A percentile compares a stretch with the other conserved stretches of the same genome.
These are phyloP conservation scores for Pinus tabuliformis DNA, from an alignment of 75 land plant genomes.

Conservation along the genomic window DNA sequence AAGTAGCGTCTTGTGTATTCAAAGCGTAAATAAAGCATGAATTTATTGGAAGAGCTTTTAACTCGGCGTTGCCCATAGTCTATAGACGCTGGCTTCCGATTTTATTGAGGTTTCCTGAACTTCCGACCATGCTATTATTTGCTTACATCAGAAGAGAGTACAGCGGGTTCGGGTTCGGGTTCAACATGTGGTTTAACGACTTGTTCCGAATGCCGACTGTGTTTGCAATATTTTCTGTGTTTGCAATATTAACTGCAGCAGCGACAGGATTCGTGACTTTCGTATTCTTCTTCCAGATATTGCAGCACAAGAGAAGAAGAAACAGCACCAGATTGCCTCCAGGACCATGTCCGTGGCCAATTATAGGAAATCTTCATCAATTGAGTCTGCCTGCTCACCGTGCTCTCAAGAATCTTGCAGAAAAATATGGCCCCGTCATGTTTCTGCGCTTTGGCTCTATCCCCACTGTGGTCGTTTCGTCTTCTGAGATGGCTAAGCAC, in stretches of 20 bases:
- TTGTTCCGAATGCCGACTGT: no score
- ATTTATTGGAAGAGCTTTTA: no score
- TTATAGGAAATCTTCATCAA: constrained; percentile 4
- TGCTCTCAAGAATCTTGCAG: not conserved
- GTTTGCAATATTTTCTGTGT: no score
- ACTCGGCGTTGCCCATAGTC: no score
- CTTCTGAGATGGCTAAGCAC: constrained; percentile 3
- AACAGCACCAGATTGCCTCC: not conserved
- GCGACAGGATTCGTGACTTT: not conserved
- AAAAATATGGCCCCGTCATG: constrained; percentile 12
- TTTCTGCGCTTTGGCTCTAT: not conserved
- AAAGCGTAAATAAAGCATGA: no score
- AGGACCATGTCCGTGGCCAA: not conserved
- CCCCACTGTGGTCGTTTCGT: constrained; percentile 1
- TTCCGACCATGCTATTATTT: no score
- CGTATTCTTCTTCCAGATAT: not conserved
- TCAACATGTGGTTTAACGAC: no score
- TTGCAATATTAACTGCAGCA: not conserved
- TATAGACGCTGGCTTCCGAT: no score
- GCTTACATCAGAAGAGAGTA: no score
- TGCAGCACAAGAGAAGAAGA: not conserved
- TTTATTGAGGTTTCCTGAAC: no score
- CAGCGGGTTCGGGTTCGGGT: no score
- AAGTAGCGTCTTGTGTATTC: no score
- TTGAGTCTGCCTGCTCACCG: constrained; percentile 1